Percentiles rank a stretch among this genome's conserved stretches.
These are phyloP conservation scores for Moricandia arvensis DNA, from an alignment of 345 rosid species.

Conservation along the genomic window DNA sequence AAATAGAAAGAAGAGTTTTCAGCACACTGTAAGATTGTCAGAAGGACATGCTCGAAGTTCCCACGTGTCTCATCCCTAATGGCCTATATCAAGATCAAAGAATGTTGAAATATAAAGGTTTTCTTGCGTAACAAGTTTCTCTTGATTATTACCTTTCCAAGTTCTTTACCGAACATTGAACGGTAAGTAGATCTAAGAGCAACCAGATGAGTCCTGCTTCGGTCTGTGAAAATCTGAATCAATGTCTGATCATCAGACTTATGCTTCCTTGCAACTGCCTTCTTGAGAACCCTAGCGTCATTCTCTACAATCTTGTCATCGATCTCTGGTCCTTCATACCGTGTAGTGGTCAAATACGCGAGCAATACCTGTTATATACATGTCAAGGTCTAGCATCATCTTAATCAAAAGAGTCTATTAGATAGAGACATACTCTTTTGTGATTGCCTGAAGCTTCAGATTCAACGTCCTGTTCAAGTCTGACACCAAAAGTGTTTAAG, in stretches of 20 bases:
- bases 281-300: constrained; percentile 51
- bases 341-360: constrained; percentile 52
- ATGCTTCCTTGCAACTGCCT: constrained; percentile 42
- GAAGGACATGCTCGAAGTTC: constrained; percentile 48
- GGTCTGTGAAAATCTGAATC: constrained; percentile 56
- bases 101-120: background rate
- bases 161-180: constrained; percentile 40
- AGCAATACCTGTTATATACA: constrained; percentile 41
- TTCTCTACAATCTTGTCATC: constrained; percentile 43
- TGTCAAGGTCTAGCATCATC: background rate
- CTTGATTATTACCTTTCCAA: constrained; percentile 48
- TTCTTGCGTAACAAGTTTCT: constrained; percentile 17
- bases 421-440: constrained; percentile 40
- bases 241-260: constrained; percentile 41
- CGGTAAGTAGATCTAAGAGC: constrained; percentile 46
- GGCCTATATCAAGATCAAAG: constrained; percentile 38
- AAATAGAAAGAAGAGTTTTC: constrained; percentile 54
- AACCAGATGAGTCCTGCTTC: constrained; percentile 58
- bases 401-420: background rate
- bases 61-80: constrained; percentile 53
- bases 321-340: constrained; percentile 72
- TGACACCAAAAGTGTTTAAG: constrained; percentile 31
- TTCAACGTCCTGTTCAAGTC: constrained; percentile 49
- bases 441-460: constrained; percentile 50
- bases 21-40: constrained; percentile 55